Percentiles rank a stretch among this genome's conserved stretches.
Evolutionary conservation across 768 basidiomycete genomes (phyloP).

Genomic region (Pisolithus orientalis): DNA sequence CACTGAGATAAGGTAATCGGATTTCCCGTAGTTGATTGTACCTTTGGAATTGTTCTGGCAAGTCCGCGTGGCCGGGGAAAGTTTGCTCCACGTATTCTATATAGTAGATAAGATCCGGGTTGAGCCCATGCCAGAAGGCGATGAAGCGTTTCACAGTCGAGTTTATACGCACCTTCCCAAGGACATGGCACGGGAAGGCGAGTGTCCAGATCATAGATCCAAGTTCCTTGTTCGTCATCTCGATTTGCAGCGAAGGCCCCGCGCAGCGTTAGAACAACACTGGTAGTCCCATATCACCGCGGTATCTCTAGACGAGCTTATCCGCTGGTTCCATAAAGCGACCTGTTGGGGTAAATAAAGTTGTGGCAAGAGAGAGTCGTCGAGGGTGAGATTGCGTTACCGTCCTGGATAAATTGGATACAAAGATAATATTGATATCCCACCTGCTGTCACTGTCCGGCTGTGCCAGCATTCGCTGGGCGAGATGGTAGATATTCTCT

Average conservation of each 20-base stretch:
- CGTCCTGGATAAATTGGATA: conserved; percentile 57
- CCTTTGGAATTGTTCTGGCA: conserved; percentile 40
- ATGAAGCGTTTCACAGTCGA: background rate
- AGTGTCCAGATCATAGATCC: conserved; percentile 72
- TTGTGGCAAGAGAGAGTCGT: background rate
- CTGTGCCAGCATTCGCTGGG: conserved; percentile 33
- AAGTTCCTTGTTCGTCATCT: conserved; percentile 22
- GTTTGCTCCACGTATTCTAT: conserved; percentile 42
- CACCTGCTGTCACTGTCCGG: conserved; percentile 30
- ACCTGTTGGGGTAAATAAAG: conserved; percentile 36
- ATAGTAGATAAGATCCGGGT: conserved; percentile 12
- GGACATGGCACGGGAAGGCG: conserved; percentile 44
- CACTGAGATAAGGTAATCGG: background rate
- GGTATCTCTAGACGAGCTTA: conserved; percentile 24
- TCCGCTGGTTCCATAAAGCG: conserved; percentile 58
- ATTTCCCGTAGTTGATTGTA: conserved; percentile 13
- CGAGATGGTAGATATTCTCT: conserved; percentile 65
- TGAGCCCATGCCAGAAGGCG: conserved; percentile 5
- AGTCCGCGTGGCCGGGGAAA: conserved; percentile 29
- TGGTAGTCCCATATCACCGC: conserved; percentile 74
- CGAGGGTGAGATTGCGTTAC: conserved; percentile 28
- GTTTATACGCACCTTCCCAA: conserved; percentile 37
- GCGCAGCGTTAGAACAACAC: conserved; percentile 52
- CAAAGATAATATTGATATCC: conserved; percentile 53
- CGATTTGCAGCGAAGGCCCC: conserved; percentile 15